phyloP scores from a whole-genome alignment of 495 filamentous ascomycete genomes.

The Lichenothelia convexa region DNA sequence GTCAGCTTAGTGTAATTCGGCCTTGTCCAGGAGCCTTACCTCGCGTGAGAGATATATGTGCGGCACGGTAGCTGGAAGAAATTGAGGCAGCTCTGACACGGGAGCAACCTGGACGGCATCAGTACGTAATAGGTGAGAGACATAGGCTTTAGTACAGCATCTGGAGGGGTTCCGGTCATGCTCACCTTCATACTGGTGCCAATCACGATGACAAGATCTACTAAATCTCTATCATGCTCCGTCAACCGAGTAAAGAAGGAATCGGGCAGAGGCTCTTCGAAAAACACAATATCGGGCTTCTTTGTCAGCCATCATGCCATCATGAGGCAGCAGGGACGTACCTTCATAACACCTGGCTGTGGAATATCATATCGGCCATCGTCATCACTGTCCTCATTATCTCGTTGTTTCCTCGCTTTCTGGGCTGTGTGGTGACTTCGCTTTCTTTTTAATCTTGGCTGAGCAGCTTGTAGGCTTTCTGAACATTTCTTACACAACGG shows the following conservation, averaged over 20 bases:
- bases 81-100: conserved; percentile 75
- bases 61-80: conserved; percentile 58
- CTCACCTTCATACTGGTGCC: conserved; percentile 92
- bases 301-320: too few species aligned
- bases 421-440: conserved; percentile 41
- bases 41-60: conserved; percentile 89
- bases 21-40: too few species aligned
- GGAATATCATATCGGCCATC: conserved; percentile 52
- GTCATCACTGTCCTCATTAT: conserved; percentile 52
- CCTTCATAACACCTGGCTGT: conserved; percentile 80
- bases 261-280: conserved; percentile 74
- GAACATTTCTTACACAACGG: conserved; percentile 46
- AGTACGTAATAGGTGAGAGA: too few species aligned
- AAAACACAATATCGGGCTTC: conserved; percentile 93
- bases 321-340: too few species aligned
- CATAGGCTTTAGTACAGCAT: too few species aligned
- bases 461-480: conserved; percentile 23
- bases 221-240: conserved; percentile 56
- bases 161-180: too few species aligned
- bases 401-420: conserved; percentile 22
- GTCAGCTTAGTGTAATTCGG: too few species aligned
- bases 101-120: too few species aligned
- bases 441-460: conserved; percentile 52
- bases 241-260: conserved; percentile 67
- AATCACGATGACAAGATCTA: conserved; percentile 91